Conservation (phyloP, 441 rosid species). For the Adansonia grandidieri region DNA sequence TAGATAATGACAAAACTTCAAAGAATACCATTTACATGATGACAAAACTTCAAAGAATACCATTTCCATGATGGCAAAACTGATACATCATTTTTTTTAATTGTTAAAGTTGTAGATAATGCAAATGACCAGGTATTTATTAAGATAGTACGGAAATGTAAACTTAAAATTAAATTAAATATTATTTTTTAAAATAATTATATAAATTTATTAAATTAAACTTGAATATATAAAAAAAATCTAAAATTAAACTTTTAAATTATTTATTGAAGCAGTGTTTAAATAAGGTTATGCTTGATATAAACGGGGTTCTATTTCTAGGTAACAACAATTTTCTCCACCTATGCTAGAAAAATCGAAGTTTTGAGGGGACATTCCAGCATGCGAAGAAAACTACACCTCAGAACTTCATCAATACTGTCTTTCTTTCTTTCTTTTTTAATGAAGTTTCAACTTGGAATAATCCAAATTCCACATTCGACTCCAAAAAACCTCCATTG, state of each 20-base stretch:
- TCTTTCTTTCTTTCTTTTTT: not conserved
- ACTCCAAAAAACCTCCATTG: not conserved
- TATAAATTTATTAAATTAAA: not conserved
- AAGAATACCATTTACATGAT: not conserved
- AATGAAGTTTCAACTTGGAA: not conserved
- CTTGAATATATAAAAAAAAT: not conserved
- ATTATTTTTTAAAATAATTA: too few relatives aligned
- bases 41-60: not conserved
- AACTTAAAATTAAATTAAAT: too few relatives aligned
- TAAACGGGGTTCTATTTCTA: not conserved
- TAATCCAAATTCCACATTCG: not conserved
- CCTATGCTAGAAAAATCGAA: not conserved
- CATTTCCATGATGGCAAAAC: not conserved
- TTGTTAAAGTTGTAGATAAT: not conserved
- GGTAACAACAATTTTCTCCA: conserved; percentile 2
- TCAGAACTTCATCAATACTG: not conserved
- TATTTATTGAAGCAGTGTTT: not conserved
- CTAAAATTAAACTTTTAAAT: not conserved
- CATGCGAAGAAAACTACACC: conserved; percentile 4
- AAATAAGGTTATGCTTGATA: not conserved
- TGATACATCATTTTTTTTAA: not conserved
- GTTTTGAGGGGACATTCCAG: conserved; percentile 18
- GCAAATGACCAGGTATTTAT: not conserved
- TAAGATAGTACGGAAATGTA: not conserved
- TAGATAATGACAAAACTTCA: not conserved